Evolutionary conservation across 2,329 filamentous ascomycete species (phyloP).

Genomic region (Leptographium procerum): DNA sequence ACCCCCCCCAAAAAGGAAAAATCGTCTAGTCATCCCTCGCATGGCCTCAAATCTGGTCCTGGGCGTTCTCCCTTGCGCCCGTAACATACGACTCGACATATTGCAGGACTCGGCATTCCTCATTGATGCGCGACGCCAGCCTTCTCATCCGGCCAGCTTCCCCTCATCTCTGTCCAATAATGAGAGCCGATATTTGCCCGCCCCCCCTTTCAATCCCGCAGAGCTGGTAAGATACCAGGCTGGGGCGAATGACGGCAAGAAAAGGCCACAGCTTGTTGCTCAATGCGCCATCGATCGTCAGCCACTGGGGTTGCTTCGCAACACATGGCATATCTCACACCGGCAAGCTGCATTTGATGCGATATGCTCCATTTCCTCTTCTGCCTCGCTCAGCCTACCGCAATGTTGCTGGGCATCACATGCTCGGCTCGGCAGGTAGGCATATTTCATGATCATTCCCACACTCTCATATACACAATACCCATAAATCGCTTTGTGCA

Average conservation of each 20-base stretch:
- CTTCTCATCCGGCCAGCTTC: not conserved
- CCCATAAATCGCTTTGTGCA: not conserved
- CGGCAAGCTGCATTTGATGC: not conserved
- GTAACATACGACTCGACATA: not conserved
- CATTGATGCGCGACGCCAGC: not conserved
- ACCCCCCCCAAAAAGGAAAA: no score
- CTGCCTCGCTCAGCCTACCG: not conserved
- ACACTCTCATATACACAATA: not conserved
- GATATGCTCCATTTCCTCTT: not conserved
- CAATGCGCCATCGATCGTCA: constrained; percentile 1
- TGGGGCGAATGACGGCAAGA: no score
- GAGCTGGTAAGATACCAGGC: not conserved
- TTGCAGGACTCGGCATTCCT: not conserved
- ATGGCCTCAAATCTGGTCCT: not conserved
- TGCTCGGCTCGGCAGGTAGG: not conserved
- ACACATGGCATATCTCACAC: not conserved
- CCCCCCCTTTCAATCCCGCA: not conserved
- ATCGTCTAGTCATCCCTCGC: not conserved
- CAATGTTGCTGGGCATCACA: not conserved
- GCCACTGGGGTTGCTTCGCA: not conserved
- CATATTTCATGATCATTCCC: no score
- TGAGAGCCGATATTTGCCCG: not conserved
- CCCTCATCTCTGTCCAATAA: not conserved
- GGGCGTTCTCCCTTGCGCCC: not conserved
- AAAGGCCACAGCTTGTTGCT: no score